phyloP scores from a whole-genome alignment of 2,329 filamentous ascomycete species.

The Xylaria digitata region DNA sequence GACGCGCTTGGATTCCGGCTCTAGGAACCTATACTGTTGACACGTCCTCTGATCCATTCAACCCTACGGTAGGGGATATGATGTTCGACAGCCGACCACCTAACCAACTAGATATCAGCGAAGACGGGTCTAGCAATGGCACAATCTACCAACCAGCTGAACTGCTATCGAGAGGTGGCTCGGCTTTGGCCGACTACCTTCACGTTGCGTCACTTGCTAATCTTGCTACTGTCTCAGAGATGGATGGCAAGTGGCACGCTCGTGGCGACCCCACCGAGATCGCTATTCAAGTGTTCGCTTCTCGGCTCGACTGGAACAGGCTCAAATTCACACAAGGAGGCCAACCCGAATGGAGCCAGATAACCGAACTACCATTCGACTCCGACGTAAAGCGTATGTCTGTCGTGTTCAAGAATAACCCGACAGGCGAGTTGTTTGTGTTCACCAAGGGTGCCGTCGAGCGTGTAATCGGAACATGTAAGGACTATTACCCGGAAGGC shows the following conservation, averaged over 20 bases:
- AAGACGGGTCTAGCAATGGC: slow-evolving; percentile 39
- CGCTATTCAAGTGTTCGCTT: slow-evolving; percentile 77
- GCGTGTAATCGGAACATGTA: slow-evolving; percentile 71
- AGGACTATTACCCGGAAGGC: slow-evolving; percentile 54
- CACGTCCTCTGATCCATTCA: slow-evolving; percentile 64
- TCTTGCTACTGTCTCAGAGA: slow-evolving; percentile 60
- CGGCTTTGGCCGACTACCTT: slow-evolving; percentile 64
- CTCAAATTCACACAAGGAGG: slow-evolving; percentile 62
- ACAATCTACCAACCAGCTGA: slow-evolving; percentile 46
- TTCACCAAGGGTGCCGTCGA: slow-evolving; percentile 76
- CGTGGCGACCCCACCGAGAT: slow-evolving; percentile 77
- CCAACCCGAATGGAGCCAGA: slow-evolving; percentile 62
- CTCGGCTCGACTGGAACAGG: slow-evolving; percentile 72
- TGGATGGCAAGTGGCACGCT: slow-evolving; percentile 65
- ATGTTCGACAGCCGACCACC: slow-evolving; percentile 54
- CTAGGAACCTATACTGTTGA: slow-evolving; percentile 68
- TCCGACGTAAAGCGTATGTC: slow-evolving; percentile 81
- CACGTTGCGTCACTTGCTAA: slow-evolving; percentile 69
- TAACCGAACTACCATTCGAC: slow-evolving; percentile 77
- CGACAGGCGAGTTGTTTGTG: slow-evolving; percentile 47
- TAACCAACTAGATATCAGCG: slow-evolving; percentile 48
- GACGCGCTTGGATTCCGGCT: slow-evolving; percentile 68
- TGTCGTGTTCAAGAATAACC: slow-evolving; percentile 67
- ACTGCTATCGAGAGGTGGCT: slow-evolving; percentile 57
- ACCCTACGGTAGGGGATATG: slow-evolving; percentile 65